phyloP scores from a whole-genome alignment of 768 basidiomycete genomes.

The Xerocomus spinulosus region DNA sequence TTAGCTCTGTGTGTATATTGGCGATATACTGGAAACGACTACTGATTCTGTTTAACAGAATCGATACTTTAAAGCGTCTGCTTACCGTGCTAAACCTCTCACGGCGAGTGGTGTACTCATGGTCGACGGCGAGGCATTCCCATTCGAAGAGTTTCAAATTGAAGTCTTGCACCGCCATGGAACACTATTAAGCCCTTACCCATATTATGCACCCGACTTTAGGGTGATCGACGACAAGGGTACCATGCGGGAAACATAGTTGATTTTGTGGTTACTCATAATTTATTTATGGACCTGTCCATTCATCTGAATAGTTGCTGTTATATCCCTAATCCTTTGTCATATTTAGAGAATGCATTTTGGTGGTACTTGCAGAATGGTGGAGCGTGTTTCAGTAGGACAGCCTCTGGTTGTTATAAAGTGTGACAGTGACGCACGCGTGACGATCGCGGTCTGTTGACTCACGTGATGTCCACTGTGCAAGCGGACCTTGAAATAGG shows the following conservation, averaged over 20 bases:
- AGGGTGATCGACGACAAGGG: slow-evolving; percentile 25
- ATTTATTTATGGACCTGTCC: not conserved
- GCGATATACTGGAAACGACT: not conserved
- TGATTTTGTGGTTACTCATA: not conserved
- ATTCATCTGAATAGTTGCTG: not conserved
- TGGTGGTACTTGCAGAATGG: not conserved
- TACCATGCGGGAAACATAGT: slow-evolving; percentile 10
- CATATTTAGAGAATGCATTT: not conserved
- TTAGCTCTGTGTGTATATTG: slow-evolving; percentile 43
- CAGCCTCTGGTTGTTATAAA: too few species aligned
- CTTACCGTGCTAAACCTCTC: slow-evolving; percentile 67
- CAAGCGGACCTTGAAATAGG: slow-evolving; percentile 33
- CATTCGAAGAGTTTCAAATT: slow-evolving; percentile 71
- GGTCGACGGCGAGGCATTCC: slow-evolving; percentile 76
- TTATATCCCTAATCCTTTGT: not conserved
- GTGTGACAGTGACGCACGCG: slow-evolving; percentile 29
- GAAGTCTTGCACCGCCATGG: slow-evolving; percentile 69
- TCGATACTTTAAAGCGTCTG: slow-evolving; percentile 67
- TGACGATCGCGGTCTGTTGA: slow-evolving; percentile 35
- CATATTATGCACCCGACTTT: slow-evolving; percentile 54
- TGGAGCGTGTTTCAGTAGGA: too few species aligned
- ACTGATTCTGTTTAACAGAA: slow-evolving; percentile 39
- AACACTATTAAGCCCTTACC: slow-evolving; percentile 57
- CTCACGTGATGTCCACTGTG: slow-evolving; percentile 27
- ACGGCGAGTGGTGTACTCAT: slow-evolving; percentile 50